These are phyloP conservation scores for Penicillium dipodomyicola DNA, from an alignment of 495 filamentous ascomycete species.

Conservation along the genomic window DNA sequence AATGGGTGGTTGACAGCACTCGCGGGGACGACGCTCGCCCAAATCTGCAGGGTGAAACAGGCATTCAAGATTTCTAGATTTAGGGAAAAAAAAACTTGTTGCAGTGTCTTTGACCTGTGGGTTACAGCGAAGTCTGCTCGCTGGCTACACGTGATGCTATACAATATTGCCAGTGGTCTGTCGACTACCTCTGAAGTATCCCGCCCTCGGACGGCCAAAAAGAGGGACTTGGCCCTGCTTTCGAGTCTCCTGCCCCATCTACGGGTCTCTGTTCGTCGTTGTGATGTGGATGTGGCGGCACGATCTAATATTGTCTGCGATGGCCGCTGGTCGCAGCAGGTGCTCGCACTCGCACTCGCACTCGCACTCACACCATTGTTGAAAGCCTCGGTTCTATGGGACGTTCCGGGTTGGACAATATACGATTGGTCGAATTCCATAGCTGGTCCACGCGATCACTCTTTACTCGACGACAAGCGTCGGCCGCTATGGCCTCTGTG, in stretches of 20 bases:
- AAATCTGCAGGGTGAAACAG: constrained; percentile 64
- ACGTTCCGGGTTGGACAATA: background rate
- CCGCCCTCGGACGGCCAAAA: background rate
- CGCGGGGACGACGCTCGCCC: constrained; percentile 36
- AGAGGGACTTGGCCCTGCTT: background rate
- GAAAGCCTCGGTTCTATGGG: background rate
- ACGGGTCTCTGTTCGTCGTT: background rate
- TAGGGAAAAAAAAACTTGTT: background rate
- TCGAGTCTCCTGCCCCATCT: background rate
- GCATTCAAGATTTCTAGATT: constrained; percentile 73
- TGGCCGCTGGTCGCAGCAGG: background rate
- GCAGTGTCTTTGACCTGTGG: background rate
- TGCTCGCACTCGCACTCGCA: background rate
- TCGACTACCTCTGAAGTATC: background rate
- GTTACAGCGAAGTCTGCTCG: background rate
- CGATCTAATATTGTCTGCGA: background rate
- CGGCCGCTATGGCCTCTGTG: no score
- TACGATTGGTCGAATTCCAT: no score
- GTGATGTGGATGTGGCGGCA: background rate
- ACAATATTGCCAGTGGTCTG: background rate
- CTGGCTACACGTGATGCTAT: background rate
- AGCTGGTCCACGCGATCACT: no score
- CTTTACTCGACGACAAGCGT: no score
- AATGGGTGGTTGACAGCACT: constrained; percentile 53
- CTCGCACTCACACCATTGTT: background rate